phyloP scores from a whole-genome alignment of 495 filamentous ascomycete species.

The Bacidia gigantensis region DNA sequence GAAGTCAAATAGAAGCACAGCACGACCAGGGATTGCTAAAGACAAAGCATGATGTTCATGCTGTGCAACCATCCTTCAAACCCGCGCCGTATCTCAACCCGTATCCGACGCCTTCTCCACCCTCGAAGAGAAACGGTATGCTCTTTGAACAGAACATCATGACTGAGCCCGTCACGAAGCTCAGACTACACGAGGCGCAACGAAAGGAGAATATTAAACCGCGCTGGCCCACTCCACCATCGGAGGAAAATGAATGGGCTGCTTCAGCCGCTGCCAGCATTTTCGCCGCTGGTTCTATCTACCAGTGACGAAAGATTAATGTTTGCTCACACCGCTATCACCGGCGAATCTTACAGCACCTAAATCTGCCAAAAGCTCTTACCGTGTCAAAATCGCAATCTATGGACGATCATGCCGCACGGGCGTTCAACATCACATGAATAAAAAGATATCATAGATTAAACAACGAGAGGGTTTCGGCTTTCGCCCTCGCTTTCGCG shows the following conservation, averaged over 20 bases:
- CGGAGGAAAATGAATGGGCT: slow-evolving; percentile 80
- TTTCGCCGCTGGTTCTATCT: slow-evolving; percentile 47
- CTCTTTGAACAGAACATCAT: slow-evolving; percentile 56
- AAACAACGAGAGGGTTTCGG: no score
- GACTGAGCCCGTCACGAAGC: slow-evolving; percentile 42
- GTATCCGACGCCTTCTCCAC: slow-evolving; percentile 85
- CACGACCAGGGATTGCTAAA: slow-evolving; percentile 30
- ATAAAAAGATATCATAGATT: no score
- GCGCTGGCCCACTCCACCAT: slow-evolving; percentile 94
- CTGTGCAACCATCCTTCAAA: slow-evolving; percentile 39
- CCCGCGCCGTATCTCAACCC: slow-evolving; percentile 56
- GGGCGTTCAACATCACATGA: no score
- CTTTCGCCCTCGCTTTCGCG: no score
- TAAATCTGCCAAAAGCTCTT: no score
- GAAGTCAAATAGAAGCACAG: slow-evolving; percentile 25
- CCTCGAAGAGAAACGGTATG: slow-evolving; percentile 61
- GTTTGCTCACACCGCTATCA: no score
- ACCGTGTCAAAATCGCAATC: no score
- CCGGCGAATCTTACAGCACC: no score
- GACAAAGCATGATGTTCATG: slow-evolving; percentile 29
- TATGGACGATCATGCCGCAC: no score
- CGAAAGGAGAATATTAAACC: slow-evolving; percentile 40
- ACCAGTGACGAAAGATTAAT: slow-evolving; percentile 31
- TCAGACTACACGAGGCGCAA: slow-evolving; percentile 32
- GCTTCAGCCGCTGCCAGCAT: slow-evolving; percentile 66